phyloP scores from a whole-genome alignment of 2,329 filamentous ascomycete species.

The Arthrinium puccinioides region DNA sequence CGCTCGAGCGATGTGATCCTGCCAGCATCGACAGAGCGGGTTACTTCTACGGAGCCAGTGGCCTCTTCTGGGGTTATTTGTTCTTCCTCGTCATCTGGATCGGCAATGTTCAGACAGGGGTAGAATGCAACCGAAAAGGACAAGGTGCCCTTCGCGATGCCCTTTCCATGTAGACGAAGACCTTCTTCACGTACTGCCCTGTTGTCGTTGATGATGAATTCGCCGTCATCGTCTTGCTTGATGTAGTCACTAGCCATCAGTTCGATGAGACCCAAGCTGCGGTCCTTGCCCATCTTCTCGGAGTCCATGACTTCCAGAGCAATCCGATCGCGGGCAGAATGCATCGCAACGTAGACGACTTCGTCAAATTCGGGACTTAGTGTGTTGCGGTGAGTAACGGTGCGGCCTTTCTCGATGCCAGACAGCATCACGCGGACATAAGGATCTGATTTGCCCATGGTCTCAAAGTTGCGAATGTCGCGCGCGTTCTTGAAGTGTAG shows the following conservation, averaged over 20 bases:
- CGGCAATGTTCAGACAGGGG: slow-evolving; percentile 77
- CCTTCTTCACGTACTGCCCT: slow-evolving; percentile 61
- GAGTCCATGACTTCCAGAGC: slow-evolving; percentile 94
- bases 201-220: slow-evolving; percentile 71
- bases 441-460: slow-evolving; percentile 93
- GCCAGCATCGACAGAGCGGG: slow-evolving; percentile 30
- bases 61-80: slow-evolving; percentile 31
- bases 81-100: slow-evolving; percentile 78
- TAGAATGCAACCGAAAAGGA: slow-evolving; percentile 85
- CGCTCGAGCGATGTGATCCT: slow-evolving; percentile 33
- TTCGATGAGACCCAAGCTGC: slow-evolving; percentile 76
- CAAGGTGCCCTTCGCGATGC: slow-evolving; percentile 69
- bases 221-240: slow-evolving; percentile 67
- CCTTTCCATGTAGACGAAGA: slow-evolving; percentile 68
- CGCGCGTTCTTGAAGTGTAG: slow-evolving; percentile 81
- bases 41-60: slow-evolving; percentile 21
- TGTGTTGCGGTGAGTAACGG: slow-evolving; percentile 94
- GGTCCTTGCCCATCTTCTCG: slow-evolving; percentile 85
- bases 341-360: slow-evolving; percentile 86
- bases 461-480: slow-evolving; percentile 85
- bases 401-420: slow-evolving; percentile 82
- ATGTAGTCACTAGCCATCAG: slow-evolving; percentile 74
- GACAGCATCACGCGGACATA: slow-evolving; percentile 86
- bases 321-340: slow-evolving; percentile 75
- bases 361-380: slow-evolving; percentile 95